These are phyloP conservation scores for Mortierella sp. DNA, from an alignment of 371 early-diverging fungal genomes.

Conservation along the genomic window DNA sequence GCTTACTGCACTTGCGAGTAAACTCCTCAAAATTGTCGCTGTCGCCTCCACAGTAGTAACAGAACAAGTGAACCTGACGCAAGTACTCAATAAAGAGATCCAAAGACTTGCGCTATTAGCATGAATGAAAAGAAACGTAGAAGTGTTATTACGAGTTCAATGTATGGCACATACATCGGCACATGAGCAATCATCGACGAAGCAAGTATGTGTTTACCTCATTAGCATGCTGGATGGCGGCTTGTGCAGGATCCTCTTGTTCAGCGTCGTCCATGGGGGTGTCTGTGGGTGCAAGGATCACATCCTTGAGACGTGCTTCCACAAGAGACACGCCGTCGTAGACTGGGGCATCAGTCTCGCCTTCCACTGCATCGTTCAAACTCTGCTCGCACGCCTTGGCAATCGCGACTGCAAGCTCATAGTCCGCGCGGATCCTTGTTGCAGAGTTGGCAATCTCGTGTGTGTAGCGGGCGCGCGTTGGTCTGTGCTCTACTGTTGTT, in stretches of 20 bases:
- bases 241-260: constrained; percentile 41
- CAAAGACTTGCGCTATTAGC: constrained; percentile 62
- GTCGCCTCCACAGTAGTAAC: constrained; percentile 93
- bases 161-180: background rate
- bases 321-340: constrained; percentile 40
- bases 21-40: constrained; percentile 89
- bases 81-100: constrained; percentile 90
- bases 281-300: constrained; percentile 32
- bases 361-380: constrained; percentile 17
- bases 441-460: constrained; percentile 56
- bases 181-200: background rate
- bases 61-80: constrained; percentile 92
- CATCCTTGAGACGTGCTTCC: constrained; percentile 39
- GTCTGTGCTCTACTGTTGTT: constrained; percentile 33
- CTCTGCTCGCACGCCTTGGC: constrained; percentile 45
- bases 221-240: constrained; percentile 21
- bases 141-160: background rate
- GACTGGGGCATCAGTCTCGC: constrained; percentile 19
- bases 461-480: constrained; percentile 55
- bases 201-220: constrained; percentile 20
- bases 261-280: constrained; percentile 37
- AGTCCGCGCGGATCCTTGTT: constrained; percentile 45
- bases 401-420: constrained; percentile 35
- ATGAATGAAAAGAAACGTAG: background rate
- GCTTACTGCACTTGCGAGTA: constrained; percentile 78